Conservation (phyloP, 2,329 filamentous ascomycete genomes). For the Xylaria polymorpha region DNA sequence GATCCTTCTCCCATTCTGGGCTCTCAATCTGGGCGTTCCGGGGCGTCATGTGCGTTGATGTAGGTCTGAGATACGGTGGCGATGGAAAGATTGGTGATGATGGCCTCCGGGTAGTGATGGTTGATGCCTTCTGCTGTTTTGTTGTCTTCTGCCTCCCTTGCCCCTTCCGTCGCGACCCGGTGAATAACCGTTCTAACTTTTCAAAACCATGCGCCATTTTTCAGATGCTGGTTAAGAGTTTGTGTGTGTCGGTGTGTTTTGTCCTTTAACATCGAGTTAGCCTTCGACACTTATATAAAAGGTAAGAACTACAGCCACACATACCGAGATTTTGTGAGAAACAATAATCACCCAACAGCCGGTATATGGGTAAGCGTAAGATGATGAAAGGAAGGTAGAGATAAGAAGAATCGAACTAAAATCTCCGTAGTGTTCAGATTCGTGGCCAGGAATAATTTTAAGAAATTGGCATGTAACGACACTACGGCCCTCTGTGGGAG, state of each 20-base stretch:
- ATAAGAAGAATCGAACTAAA: not conserved
- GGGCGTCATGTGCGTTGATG: conserved; percentile 66
- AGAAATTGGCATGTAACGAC: conserved; percentile 18
- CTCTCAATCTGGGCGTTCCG: conserved; percentile 63
- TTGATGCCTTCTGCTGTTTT: conserved; percentile 38
- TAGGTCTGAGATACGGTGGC: conserved; percentile 65
- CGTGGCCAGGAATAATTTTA: conserved; percentile 1
- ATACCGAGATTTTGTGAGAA: conserved; percentile 7
- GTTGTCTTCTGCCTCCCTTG: conserved; percentile 44
- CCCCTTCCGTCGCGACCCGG: conserved; percentile 54
- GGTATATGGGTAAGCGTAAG: not conserved
- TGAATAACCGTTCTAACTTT: conserved; percentile 64
- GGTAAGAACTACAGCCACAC: conserved; percentile 1
- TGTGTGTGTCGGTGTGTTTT: not conserved
- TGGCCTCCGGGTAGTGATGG: conserved; percentile 27
- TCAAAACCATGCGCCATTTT: conserved; percentile 63
- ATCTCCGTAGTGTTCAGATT: not conserved
- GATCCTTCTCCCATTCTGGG: conserved; percentile 39
- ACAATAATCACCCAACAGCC: not conserved
- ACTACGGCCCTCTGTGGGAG: conserved; percentile 8
- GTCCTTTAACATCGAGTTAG: conserved; percentile 18
- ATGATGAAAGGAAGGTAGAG: not conserved
- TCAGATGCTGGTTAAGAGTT: not conserved
- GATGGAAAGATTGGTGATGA: conserved; percentile 47
- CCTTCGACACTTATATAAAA: not conserved